Conservation (phyloP, 495 filamentous ascomycete genomes). For the Bacidia rubella region DNA sequence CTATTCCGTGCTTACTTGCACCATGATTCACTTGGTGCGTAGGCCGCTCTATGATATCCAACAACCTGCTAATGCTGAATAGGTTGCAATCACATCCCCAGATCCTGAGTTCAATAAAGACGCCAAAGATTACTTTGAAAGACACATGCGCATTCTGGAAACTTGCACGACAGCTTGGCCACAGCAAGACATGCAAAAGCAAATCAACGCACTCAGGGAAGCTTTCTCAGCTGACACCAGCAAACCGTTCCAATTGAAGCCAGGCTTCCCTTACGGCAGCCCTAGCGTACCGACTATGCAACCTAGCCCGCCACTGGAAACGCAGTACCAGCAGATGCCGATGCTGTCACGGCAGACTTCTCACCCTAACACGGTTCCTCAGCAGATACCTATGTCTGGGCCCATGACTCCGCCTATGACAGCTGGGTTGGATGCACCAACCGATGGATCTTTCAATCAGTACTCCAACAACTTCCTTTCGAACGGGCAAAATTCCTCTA, state of each 20-base stretch:
- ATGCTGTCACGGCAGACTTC: conserved; percentile 12
- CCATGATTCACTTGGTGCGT: conserved; percentile 87
- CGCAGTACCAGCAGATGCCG: conserved; percentile 23
- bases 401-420: conserved; percentile 78
- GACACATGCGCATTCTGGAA: conserved; percentile 93
- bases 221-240: conserved; percentile 82
- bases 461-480: conserved; percentile 69
- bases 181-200: conserved; percentile 81
- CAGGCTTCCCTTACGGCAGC: conserved; percentile 78
- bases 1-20: conserved; percentile 82
- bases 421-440: conserved; percentile 56
- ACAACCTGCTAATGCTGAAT: conserved; percentile 9
- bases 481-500: conserved; percentile 36
- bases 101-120: conserved; percentile 78
- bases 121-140: conserved; percentile 79
- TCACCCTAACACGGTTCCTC: conserved; percentile 4
- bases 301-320: conserved; percentile 47
- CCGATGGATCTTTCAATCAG: conserved; percentile 67
- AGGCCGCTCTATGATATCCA: not conserved
- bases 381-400: conserved; percentile 36
- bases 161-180: conserved; percentile 74
- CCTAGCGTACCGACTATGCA: conserved; percentile 47
- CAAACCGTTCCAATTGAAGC: conserved; percentile 80
- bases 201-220: conserved; percentile 79
- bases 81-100: conserved; percentile 90